phyloP scores from a whole-genome alignment of 495 filamentous ascomycete genomes.

The Xylaria flabelliformis region DNA sequence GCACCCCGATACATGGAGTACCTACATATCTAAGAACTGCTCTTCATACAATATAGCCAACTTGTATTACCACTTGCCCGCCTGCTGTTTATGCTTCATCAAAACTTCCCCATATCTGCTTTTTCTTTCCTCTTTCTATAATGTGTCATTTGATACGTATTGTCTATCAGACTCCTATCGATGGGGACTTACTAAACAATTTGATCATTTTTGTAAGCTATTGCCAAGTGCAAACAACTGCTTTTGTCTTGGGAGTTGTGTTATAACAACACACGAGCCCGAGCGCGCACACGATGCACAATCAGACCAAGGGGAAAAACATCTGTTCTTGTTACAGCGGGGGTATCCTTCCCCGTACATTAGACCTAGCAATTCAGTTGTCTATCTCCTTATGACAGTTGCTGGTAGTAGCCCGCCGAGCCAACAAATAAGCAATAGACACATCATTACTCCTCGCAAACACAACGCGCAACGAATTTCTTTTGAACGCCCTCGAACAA shows the following conservation, averaged over 20 bases:
- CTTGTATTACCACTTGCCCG: too few species aligned
- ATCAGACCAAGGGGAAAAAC: neutral
- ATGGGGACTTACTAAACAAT: too few species aligned
- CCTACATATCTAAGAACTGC: too few species aligned
- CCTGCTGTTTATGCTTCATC: too few species aligned
- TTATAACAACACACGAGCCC: neutral
- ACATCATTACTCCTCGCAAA: neutral
- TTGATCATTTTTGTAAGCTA: neutral
- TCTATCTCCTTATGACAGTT: neutral
- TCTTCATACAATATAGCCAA: too few species aligned
- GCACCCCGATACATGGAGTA: too few species aligned
- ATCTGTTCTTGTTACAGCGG: neutral
- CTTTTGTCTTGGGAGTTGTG: neutral
- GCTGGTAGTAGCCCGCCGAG: neutral
- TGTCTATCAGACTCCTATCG: too few species aligned
- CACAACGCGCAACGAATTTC: neutral
- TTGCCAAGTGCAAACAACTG: neutral
- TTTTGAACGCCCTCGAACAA: slow-evolving; percentile 4
- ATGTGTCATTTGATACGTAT: too few species aligned
- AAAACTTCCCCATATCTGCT: too few species aligned
- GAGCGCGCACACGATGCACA: too few species aligned
- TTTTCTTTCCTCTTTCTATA: too few species aligned
- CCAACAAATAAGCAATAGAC: neutral
- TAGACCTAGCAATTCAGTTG: neutral
- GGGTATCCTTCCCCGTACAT: neutral